These are phyloP conservation scores for Malassezia caprae DNA, from an alignment of 1,284 basidiomycete genomes.

Conservation along the genomic window DNA sequence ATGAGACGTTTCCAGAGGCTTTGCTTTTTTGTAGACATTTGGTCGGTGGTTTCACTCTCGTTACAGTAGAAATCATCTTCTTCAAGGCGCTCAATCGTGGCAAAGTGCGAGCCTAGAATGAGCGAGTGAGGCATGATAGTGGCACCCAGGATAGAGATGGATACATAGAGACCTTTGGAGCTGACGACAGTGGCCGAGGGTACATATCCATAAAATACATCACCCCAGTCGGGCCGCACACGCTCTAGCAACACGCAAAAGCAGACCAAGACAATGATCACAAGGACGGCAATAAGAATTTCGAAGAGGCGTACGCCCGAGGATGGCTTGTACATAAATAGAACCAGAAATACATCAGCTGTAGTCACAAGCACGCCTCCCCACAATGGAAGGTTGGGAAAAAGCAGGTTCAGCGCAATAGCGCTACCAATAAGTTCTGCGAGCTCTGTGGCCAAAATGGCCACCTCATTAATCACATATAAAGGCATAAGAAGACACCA, in stretches of 20 bases:
- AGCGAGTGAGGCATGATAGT: constrained; percentile 75
- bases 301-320: constrained; percentile 55
- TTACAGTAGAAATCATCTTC: background rate
- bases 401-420: constrained; percentile 67
- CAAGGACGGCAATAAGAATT: constrained; percentile 58
- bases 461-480: constrained; percentile 61
- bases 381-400: constrained; percentile 58
- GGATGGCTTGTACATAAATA: constrained; percentile 49
- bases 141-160: constrained; percentile 55
- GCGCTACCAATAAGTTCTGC: constrained; percentile 66
- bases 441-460: constrained; percentile 57
- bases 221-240: constrained; percentile 64
- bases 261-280: constrained; percentile 53
- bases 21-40: background rate
- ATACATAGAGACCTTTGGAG: constrained; percentile 62
- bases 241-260: constrained; percentile 70
- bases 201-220: constrained; percentile 73
- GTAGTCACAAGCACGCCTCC: constrained; percentile 63
- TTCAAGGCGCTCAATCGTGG: constrained; percentile 29
- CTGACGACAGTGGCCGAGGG: constrained; percentile 60
- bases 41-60: background rate
- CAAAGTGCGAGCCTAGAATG: constrained; percentile 67
- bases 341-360: constrained; percentile 68
- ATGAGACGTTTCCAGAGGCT: background rate
- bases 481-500: constrained; percentile 50